phyloP scores from a whole-genome alignment of 345 rosid species.

The Murraya koenigii region DNA sequence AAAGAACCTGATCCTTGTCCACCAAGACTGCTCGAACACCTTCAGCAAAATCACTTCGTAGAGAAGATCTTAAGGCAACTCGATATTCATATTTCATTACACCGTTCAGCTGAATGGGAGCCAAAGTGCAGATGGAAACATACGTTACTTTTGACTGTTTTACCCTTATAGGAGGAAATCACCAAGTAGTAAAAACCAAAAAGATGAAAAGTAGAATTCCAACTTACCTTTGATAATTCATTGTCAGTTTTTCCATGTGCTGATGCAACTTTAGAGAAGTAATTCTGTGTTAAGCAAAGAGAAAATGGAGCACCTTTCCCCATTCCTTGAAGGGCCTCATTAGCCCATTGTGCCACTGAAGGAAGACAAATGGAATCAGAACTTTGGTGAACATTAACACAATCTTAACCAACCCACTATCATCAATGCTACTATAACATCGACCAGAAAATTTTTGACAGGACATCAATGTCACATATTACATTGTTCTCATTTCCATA shows the following conservation, averaged over 20 bases:
- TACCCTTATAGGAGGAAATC: neutral
- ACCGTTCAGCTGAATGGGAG: conserved; percentile 50
- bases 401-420: neutral
- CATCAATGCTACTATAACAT: neutral
- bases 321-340: conserved; percentile 77
- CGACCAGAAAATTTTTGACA: neutral
- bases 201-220: neutral
- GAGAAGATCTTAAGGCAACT: conserved; percentile 68
- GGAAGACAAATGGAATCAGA: conserved; percentile 8
- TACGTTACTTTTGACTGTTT: conserved; percentile 1
- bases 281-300: conserved; percentile 66
- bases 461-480: neutral
- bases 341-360: conserved; percentile 81
- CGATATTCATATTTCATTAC: conserved; percentile 93
- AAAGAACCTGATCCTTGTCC: conserved; percentile 87
- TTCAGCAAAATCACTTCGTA: conserved; percentile 74
- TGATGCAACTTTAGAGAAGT: conserved; percentile 74
- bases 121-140: conserved; percentile 1
- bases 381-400: neutral
- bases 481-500: neutral
- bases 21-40: conserved; percentile 94
- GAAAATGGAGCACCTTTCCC: conserved; percentile 91
- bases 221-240: conserved; percentile 61
- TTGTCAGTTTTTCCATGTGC: conserved; percentile 53
- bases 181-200: neutral